A percentile compares a stretch with the other conserved stretches of the same genome.
Evolutionary conservation across 2,329 filamentous ascomycete genomes (phyloP).

Genomic region (Calonectria leucothoes): DNA sequence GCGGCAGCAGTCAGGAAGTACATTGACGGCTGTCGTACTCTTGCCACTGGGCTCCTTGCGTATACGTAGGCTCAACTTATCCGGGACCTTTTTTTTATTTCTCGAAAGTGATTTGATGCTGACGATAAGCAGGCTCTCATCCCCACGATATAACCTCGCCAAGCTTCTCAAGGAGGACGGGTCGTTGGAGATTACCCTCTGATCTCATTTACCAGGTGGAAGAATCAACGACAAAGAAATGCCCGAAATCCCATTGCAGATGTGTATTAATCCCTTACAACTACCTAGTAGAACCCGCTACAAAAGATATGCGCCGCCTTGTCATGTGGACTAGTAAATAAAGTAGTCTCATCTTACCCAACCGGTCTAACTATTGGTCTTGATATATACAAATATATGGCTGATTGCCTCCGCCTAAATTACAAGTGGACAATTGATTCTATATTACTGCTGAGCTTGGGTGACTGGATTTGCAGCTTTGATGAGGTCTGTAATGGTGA

Average conservation of each 20-base stretch:
- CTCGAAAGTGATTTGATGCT: constrained; percentile 14
- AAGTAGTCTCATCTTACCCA: neutral
- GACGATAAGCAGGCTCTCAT: constrained; percentile 42
- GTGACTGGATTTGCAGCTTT: constrained; percentile 47
- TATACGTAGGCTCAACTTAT: constrained; percentile 44
- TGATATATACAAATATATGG: neutral
- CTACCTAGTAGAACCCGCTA: neutral
- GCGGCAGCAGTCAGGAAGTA: constrained; percentile 34
- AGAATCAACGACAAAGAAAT: neutral
- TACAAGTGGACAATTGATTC: neutral
- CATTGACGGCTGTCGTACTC: constrained; percentile 44
- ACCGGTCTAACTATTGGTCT: neutral
- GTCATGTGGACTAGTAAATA: neutral
- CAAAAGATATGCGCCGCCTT: constrained; percentile 10
- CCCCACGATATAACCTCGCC: constrained; percentile 47
- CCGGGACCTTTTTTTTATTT: neutral
- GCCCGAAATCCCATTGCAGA: neutral
- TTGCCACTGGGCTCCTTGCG: constrained; percentile 46
- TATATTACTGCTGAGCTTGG: constrained; percentile 30
- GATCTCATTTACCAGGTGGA: constrained; percentile 1
- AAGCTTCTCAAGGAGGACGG: constrained; percentile 46
- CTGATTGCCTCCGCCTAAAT: neutral
- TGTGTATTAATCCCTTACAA: neutral
- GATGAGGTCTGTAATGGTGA: constrained; percentile 77
- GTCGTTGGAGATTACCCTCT: constrained; percentile 47